Percentiles rank a stretch among this genome's conserved stretches.
These are phyloP conservation scores for Lichtheimia corymbifera DNA, from an alignment of 371 early-diverging fungal genomes.

Conservation along the genomic window DNA sequence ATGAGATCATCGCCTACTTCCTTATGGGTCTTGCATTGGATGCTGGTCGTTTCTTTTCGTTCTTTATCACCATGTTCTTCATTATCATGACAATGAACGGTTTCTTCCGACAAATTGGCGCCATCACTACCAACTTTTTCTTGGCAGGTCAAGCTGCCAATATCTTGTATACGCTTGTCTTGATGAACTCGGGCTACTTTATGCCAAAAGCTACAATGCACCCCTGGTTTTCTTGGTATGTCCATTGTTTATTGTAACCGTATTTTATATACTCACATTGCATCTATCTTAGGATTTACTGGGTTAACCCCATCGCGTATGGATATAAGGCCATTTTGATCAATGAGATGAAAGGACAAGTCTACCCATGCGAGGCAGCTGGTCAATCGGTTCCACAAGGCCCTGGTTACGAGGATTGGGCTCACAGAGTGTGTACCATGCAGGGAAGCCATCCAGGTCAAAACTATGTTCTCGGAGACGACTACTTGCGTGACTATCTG, in stretches of 20 bases:
- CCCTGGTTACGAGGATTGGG: conserved; percentile 43
- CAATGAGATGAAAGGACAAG: conserved; percentile 62
- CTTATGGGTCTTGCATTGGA: conserved; percentile 43
- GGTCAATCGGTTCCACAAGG: conserved; percentile 43
- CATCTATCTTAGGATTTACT: conserved; percentile 18
- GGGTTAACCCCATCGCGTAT: not conserved
- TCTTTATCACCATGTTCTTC: conserved; percentile 32
- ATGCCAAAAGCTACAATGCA: conserved; percentile 28
- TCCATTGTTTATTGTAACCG: too few relatives aligned
- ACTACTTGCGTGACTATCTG: conserved; percentile 43
- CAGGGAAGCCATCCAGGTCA: conserved; percentile 51
- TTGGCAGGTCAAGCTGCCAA: conserved; percentile 33
- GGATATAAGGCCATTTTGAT: conserved; percentile 48
- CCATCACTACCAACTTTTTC: conserved; percentile 41
- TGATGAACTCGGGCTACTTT: conserved; percentile 29
- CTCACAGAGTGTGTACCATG: conserved; percentile 55
- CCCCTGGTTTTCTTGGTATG: conserved; percentile 51
- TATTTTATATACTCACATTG: too few relatives aligned
- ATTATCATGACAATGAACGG: conserved; percentile 43
- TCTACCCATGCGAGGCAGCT: conserved; percentile 41
- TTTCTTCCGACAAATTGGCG: conserved; percentile 52
- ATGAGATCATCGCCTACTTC: conserved; percentile 40
- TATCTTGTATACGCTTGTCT: not conserved
- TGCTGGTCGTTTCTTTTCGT: conserved; percentile 46
- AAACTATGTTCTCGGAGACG: conserved; percentile 48